A percentile compares a stretch with the other conserved stretches of the same genome.
Evolutionary conservation across 208 protist genomes (phyloP).

Genomic region (Acanthamoeba quina): DNA sequence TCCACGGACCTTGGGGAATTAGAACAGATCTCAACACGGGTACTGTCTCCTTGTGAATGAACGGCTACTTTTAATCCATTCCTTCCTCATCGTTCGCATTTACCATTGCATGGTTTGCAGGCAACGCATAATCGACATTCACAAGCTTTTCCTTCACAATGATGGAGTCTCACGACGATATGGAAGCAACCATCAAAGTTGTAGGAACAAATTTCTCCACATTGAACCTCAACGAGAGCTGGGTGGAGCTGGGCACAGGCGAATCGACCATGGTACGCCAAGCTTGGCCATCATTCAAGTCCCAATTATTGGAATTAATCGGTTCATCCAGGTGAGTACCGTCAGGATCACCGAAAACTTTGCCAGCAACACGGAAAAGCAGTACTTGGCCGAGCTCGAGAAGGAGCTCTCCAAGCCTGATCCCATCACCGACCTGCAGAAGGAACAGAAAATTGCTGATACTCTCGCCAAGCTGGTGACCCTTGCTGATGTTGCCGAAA

Average conservation of each 20-base stretch:
- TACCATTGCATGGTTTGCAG: too few species aligned
- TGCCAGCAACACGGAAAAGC: not conserved
- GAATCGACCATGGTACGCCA: not conserved
- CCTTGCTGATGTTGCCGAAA: not conserved
- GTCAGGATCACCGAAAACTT: slow-evolving; percentile 39
- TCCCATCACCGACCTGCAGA: slow-evolving; percentile 10
- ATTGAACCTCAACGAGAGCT: slow-evolving; percentile 19
- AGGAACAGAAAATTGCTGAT: slow-evolving; percentile 67
- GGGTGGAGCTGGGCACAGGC: not conserved
- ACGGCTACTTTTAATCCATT: too few species aligned
- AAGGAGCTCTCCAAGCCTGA: slow-evolving; percentile 26
- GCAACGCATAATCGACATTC: too few species aligned
- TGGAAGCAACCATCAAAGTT: not conserved
- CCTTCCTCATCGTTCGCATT: too few species aligned
- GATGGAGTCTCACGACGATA: not conserved
- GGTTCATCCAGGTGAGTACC: not conserved
- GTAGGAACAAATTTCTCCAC: not conserved
- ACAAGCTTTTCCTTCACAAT: not conserved
- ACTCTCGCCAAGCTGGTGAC: slow-evolving; percentile 47
- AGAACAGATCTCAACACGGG: too few species aligned
- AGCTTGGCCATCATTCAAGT: not conserved
- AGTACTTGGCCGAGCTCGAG: slow-evolving; percentile 5
- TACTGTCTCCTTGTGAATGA: too few species aligned
- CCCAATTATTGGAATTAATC: not conserved
- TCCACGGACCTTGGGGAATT: too few species aligned